These are phyloP conservation scores for Hirsutella minnesotensis DNA, from an alignment of 2,329 filamentous ascomycete species.

Conservation along the genomic window DNA sequence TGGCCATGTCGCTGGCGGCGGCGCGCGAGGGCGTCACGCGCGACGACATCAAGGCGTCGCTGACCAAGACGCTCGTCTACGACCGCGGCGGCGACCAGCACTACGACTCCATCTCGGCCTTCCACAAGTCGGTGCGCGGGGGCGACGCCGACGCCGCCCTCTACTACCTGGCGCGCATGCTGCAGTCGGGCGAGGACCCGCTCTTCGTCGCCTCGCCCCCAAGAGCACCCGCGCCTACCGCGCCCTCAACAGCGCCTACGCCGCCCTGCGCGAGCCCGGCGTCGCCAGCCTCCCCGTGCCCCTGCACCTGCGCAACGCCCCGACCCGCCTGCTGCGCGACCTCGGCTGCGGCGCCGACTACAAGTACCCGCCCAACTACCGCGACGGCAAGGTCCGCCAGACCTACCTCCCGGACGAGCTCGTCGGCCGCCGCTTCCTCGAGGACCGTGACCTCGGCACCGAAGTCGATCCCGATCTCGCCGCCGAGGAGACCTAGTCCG, in stretches of 20 bases:
- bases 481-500: conserved; percentile 16
- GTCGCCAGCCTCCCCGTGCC: conserved; percentile 74
- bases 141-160: conserved; percentile 77
- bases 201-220: conserved; percentile 73
- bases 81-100: conserved; percentile 92
- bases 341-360: conserved; percentile 84
- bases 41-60: conserved; percentile 63
- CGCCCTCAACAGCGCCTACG: conserved; percentile 67
- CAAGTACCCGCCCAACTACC: conserved; percentile 91
- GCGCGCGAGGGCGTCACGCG: conserved; percentile 52
- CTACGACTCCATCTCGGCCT: conserved; percentile 94
- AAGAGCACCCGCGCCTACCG: conserved; percentile 86
- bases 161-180: conserved; percentile 93
- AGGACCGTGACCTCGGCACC: conserved; percentile 67
- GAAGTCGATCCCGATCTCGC: conserved; percentile 60
- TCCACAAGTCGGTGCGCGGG: conserved; percentile 90
- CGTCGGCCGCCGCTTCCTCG: conserved; percentile 60
- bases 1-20: conserved; percentile 60
- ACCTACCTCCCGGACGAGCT: conserved; percentile 80
- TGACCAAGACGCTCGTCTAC: conserved; percentile 91
- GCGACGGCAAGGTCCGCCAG: conserved; percentile 70
- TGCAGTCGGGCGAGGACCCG: conserved; percentile 88
- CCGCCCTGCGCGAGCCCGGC: conserved; percentile 71
- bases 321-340: conserved; percentile 86
- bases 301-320: conserved; percentile 80